phyloP scores from a whole-genome alignment of 208 protist species.

The Trichomonas tenax region DNA sequence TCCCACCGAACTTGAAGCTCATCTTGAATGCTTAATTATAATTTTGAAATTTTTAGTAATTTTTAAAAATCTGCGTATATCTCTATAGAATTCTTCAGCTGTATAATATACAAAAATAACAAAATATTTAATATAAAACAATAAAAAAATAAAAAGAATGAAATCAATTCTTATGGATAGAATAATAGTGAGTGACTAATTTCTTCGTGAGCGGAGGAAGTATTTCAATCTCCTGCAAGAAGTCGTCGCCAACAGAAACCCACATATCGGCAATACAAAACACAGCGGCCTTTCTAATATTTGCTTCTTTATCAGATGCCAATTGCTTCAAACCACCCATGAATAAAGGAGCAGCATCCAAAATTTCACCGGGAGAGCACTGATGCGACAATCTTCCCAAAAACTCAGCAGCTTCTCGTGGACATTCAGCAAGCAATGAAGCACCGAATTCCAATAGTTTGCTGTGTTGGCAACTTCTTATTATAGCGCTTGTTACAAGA shows the following conservation, averaged over 20 bases:
- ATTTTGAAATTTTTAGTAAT: too few relatives aligned
- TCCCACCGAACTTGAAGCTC: background rate
- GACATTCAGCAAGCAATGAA: background rate
- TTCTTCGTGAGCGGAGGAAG: background rate
- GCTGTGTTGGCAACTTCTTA: background rate
- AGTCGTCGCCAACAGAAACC: background rate
- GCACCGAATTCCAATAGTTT: background rate
- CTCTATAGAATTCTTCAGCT: too few relatives aligned
- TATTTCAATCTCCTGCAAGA: background rate
- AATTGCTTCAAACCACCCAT: background rate
- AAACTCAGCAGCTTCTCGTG: background rate
- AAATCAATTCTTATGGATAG: background rate
- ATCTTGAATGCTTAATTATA: too few relatives aligned
- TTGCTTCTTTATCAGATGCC: background rate
- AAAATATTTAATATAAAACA: background rate
- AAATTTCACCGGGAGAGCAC: background rate
- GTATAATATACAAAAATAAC: too few relatives aligned
- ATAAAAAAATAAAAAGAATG: background rate
- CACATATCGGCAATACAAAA: background rate
- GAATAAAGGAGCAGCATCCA: background rate
- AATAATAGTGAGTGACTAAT: background rate
- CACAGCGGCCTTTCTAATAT: background rate
- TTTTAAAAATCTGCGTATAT: too few relatives aligned
- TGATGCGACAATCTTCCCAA: background rate
- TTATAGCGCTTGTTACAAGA: background rate